These are phyloP conservation scores for Lachancea sp. DNA, from an alignment of 805 yeast genomes.

Conservation along the genomic window DNA sequence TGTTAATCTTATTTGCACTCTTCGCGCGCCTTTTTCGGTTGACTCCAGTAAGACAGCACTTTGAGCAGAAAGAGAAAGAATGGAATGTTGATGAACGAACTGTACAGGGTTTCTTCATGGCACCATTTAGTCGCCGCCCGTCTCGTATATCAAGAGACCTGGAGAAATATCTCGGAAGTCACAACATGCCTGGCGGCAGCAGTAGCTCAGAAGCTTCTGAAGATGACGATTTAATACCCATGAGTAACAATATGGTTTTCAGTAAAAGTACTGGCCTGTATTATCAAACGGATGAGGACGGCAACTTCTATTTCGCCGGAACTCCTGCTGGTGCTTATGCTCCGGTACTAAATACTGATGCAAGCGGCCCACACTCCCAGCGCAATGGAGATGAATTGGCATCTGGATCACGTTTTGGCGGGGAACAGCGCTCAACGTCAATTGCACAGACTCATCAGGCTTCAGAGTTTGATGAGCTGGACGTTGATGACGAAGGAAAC, in stretches of 20 bases:
- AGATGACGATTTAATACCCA: conserved; percentile 14
- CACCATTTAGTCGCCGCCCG: neutral
- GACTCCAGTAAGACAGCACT: neutral
- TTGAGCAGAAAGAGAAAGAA: neutral
- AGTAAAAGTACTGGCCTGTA: conserved; percentile 18
- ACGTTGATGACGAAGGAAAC: conserved; percentile 21
- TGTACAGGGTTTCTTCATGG: neutral
- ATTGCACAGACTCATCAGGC: conserved; percentile 9
- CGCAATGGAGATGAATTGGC: neutral
- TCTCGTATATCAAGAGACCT: neutral
- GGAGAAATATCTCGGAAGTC: conserved; percentile 3
- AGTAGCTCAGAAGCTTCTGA: conserved; percentile 4
- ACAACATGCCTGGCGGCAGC: neutral
- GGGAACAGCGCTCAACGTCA: neutral
- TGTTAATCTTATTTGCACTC: conserved; percentile 1
- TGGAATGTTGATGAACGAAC: conserved; percentile 4
- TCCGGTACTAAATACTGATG: neutral
- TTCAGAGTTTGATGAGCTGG: conserved; percentile 14
- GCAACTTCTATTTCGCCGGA: conserved; percentile 23
- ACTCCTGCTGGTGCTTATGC: neutral
- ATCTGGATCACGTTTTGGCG: neutral
- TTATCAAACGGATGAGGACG: conserved; percentile 22
- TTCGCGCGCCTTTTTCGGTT: neutral
- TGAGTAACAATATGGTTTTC: conserved; percentile 18
- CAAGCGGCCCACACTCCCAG: neutral